These are phyloP conservation scores for Ailanthus altissimus DNA, from an alignment of 345 rosid species.

Conservation along the genomic window DNA sequence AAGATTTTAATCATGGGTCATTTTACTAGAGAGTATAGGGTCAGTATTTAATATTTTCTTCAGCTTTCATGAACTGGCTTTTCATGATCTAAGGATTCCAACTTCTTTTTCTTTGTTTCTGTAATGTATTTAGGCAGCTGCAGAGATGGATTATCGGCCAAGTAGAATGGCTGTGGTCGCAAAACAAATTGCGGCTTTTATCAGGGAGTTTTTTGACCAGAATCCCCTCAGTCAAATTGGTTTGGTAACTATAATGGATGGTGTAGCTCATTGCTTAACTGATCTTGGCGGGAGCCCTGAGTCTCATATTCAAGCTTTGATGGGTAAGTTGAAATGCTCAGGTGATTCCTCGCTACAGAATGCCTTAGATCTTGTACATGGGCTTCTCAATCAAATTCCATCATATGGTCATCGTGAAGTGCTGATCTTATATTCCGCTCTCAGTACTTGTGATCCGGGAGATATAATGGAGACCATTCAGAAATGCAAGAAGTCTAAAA, in stretches of 20 bases:
- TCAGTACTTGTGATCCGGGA: constrained; percentile 92
- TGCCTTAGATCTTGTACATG: constrained; percentile 71
- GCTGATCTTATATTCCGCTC: constrained; percentile 74
- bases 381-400: constrained; percentile 73
- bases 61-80: neutral
- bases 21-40: neutral
- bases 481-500: constrained; percentile 76
- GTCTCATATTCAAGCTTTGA: constrained; percentile 79
- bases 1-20: neutral
- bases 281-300: constrained; percentile 98
- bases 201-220: constrained; percentile 91
- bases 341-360: constrained; percentile 93
- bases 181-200: constrained; percentile 73
- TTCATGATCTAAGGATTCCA: neutral
- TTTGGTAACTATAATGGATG: constrained; percentile 71
- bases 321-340: constrained; percentile 73
- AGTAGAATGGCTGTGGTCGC: constrained; percentile 76
- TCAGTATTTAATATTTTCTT: neutral
- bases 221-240: constrained; percentile 92
- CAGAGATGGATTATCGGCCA: constrained; percentile 72
- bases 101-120: neutral
- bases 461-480: constrained; percentile 81
- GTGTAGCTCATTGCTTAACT: constrained; percentile 74
- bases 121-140: constrained; percentile 65
- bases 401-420: constrained; percentile 93